Base-by-base conservation (phyloP, 495 filamentous ascomycete genomes). In the Beverwykella pulmonaria region DNA sequence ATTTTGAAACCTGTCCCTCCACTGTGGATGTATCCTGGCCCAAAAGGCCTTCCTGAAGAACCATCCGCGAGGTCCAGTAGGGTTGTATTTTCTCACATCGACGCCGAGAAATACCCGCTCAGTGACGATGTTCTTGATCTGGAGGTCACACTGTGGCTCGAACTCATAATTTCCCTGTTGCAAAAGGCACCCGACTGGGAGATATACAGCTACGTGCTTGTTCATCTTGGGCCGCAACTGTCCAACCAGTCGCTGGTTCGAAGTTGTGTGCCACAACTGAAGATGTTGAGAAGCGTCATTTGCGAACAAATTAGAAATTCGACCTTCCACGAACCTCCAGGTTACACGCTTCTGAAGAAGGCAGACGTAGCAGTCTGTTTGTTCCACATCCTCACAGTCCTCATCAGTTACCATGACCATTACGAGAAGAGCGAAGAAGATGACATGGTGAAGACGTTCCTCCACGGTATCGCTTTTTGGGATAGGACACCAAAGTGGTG, bases 181-280 rank as follows among this genome's bases (percentile, higher is more conserved):
- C 87, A 91, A 68, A 80, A 89, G 44, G 90, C 88, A 50, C 85
- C 85, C 29, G 90, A 97, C 55, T 99, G 95, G 95, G 92, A 98
- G 75, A 79, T 96, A 1, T 96, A 96, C 81, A 93, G 90, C 77
- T 97, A 92, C 74, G 83, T 94, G 29, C 81, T 98, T 14, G 88
- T 90, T 14, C 90, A 97, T 74, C 78, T 97, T n/a, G 88, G 90
- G 14, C 88, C 89, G 25, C 93, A 97, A 71, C 82, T 99, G 34
- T 87, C 88, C 71, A 98, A 98, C 72, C 90, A 92, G 67, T 86
- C 90, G n/a, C 79, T 97, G 7, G 97, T 97, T 76, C 79, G 75
- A 54, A 86, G 82, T 50, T 84, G 89, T 9, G 83, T 87, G 14
- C 81, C 84, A 25, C 88, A 95, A 53, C 81, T 98, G 67, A 88